phyloP scores from a whole-genome alignment of 2,329 filamentous ascomycete species.

The Thermoascus crustaceus region DNA sequence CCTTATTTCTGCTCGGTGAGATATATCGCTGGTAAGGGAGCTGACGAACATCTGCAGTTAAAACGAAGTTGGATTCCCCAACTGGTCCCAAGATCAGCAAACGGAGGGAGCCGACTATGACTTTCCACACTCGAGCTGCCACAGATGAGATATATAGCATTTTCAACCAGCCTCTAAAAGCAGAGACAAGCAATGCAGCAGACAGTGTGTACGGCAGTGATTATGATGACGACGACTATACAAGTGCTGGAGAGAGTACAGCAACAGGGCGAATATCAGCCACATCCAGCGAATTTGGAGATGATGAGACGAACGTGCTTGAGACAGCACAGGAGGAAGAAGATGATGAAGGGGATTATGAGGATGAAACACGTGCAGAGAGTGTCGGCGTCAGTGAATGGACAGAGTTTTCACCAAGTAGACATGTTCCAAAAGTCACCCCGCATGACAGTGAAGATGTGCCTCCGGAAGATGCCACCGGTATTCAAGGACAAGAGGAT shows the following conservation, averaged over 20 bases:
- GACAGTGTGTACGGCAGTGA: slow-evolving; percentile 60
- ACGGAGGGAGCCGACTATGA: slow-evolving; percentile 95
- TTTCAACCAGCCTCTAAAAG: slow-evolving; percentile 76
- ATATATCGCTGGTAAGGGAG: slow-evolving; percentile 20
- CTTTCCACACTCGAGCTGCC: slow-evolving; percentile 85
- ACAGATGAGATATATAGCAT: slow-evolving; percentile 97
- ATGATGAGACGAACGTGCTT: slow-evolving; percentile 44
- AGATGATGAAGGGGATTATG: slow-evolving; percentile 26
- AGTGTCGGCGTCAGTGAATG: slow-evolving; percentile 62
- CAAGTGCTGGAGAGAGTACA: slow-evolving; percentile 77
- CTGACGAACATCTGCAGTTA: slow-evolving; percentile 50
- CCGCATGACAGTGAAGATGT: too few species aligned
- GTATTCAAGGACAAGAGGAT: slow-evolving; percentile 1
- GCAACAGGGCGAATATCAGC: slow-evolving; percentile 63
- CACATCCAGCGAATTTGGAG: slow-evolving; percentile 56
- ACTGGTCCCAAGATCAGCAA: slow-evolving; percentile 75
- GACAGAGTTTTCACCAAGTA: slow-evolving; percentile 76
- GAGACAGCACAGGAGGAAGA: slow-evolving; percentile 33
- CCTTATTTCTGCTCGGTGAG: background rate
- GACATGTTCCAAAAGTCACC: slow-evolving; percentile 53
- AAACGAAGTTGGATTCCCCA: slow-evolving; percentile 86
- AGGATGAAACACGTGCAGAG: slow-evolving; percentile 39
- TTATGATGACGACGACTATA: slow-evolving; percentile 66
- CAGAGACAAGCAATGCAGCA: slow-evolving; percentile 40
- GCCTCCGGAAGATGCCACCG: too few species aligned